Conservation (phyloP, 148 eudicot species). For the Fagopyrum tataricum region DNA sequence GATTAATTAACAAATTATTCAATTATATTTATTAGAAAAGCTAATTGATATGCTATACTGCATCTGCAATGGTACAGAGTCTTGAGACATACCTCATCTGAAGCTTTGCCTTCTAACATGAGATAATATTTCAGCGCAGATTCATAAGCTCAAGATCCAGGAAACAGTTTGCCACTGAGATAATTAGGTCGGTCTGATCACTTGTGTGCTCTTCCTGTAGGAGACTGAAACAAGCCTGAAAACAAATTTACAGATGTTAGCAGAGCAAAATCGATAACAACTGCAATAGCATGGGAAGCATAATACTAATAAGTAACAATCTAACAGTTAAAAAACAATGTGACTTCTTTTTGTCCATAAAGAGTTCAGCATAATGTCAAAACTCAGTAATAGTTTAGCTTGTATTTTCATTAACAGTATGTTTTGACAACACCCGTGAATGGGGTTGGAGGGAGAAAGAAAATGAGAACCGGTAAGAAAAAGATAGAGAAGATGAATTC, state of each 20-base stretch:
- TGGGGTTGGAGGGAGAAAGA: neutral
- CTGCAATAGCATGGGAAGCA: neutral
- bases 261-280: neutral
- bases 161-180: constrained; percentile 59
- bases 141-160: constrained; percentile 43
- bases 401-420: no score
- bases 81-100: constrained; percentile 34
- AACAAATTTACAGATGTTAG: constrained; percentile 25
- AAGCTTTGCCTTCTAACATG: constrained; percentile 44
- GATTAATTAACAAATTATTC: no score
- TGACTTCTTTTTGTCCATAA: neutral
- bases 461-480: neutral
- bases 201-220: constrained; percentile 32
- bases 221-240: constrained; percentile 55
- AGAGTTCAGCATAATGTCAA: neutral
- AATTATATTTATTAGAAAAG: neutral
- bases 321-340: neutral
- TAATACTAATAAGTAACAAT: neutral
- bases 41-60: neutral
- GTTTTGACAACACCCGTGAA: no score
- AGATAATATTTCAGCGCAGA: constrained; percentile 70
- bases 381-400: neutral
- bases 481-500: no score
- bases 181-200: constrained; percentile 36
- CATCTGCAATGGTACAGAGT: neutral